phyloP scores from a whole-genome alignment of 495 filamentous ascomycete species.

The Penicillium lividum region DNA sequence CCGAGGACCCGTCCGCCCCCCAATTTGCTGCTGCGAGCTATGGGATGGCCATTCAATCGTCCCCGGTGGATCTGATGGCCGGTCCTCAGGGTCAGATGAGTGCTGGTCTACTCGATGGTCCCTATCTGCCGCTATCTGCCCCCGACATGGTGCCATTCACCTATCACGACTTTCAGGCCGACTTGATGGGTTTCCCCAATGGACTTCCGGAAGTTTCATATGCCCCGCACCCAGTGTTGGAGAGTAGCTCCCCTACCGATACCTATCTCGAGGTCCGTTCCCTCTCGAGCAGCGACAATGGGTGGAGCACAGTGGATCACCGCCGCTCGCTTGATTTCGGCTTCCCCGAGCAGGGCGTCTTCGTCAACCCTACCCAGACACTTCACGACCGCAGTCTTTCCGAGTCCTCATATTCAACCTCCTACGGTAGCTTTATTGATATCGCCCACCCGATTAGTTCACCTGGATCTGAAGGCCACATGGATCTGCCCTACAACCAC shows the following conservation, averaged over 20 bases:
- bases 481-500: constrained; percentile 58
- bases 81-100: constrained; percentile 65
- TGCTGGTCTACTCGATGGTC: constrained; percentile 62
- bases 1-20: constrained; percentile 51
- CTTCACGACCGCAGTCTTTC: constrained; percentile 83
- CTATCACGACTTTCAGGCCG: constrained; percentile 72
- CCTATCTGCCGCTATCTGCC: constrained; percentile 67
- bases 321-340: constrained; percentile 55
- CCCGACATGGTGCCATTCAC: constrained; percentile 67
- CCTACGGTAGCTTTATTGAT: constrained; percentile 80
- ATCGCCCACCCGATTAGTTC: constrained; percentile 71
- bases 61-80: constrained; percentile 71
- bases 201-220: constrained; percentile 56
- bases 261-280: constrained; percentile 84
- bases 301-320: constrained; percentile 75
- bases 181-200: constrained; percentile 54
- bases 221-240: constrained; percentile 50
- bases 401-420: constrained; percentile 75
- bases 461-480: constrained; percentile 63
- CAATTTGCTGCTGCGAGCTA: constrained; percentile 49
- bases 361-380: constrained; percentile 85
- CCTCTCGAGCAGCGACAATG: constrained; percentile 79
- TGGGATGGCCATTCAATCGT: constrained; percentile 53
- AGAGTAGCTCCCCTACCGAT: constrained; percentile 78
- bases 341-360: constrained; percentile 57